phyloP scores from a whole-genome alignment of 768 basidiomycete genomes.

The Pleurotus pulmonarius region DNA sequence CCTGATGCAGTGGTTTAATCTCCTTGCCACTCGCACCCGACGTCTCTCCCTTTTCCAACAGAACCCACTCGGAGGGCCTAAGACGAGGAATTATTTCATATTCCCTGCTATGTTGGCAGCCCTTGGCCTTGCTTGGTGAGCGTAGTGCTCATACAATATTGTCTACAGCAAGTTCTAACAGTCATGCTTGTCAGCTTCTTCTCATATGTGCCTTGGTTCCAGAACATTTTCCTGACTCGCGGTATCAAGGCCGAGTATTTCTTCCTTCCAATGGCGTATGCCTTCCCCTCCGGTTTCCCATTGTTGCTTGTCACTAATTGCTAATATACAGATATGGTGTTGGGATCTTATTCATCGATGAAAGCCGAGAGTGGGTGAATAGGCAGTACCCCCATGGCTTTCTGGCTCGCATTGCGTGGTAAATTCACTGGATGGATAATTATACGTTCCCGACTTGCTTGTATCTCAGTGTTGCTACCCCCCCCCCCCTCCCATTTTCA shows the following conservation, averaged over 20 bases:
- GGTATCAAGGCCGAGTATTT: slow-evolving; percentile 40
- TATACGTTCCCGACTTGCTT: too few relatives aligned
- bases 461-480: too few relatives aligned
- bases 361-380: background rate
- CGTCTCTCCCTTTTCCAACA: slow-evolving; percentile 53
- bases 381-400: background rate
- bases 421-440: background rate
- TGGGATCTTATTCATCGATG: background rate
- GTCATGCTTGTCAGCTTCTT: slow-evolving; percentile 28
- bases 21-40: slow-evolving; percentile 53
- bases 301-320: background rate
- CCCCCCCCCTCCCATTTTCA: too few relatives aligned
- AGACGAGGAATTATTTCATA: slow-evolving; percentile 36
- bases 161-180: background rate
- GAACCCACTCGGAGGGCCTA: slow-evolving; percentile 30
- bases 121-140: slow-evolving; percentile 40
- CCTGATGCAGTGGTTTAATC: slow-evolving; percentile 60
- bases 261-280: slow-evolving; percentile 51
- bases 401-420: background rate
- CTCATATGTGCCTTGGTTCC: slow-evolving; percentile 40
- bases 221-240: slow-evolving; percentile 46
- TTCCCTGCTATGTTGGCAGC: slow-evolving; percentile 43
- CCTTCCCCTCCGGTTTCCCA: slow-evolving; percentile 17
- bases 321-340: background rate
- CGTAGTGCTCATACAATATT: slow-evolving; percentile 19